Conservation (phyloP, 1,139 yeast genomes). For the Eremothecium sinecaudum region DNA sequence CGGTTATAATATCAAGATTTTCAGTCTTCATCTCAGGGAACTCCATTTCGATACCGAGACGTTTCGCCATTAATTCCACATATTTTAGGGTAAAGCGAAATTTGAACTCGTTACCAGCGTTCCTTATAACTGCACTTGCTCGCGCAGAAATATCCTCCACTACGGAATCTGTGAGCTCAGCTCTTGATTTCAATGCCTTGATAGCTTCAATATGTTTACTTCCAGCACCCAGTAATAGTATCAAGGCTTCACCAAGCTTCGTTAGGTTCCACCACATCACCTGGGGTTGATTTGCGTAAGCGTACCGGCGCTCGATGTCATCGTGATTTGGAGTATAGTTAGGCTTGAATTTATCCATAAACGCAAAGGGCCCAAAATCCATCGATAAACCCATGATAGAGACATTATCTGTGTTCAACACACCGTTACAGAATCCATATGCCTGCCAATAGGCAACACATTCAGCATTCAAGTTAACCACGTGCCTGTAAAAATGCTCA, state of each 20-base stretch:
- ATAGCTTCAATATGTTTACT: slow-evolving; percentile 39
- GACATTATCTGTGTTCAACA: slow-evolving; percentile 87
- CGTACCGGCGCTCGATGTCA: slow-evolving; percentile 62
- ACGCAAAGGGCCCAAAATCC: slow-evolving; percentile 93
- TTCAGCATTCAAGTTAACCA: slow-evolving; percentile 60
- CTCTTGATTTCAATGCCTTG: slow-evolving; percentile 20
- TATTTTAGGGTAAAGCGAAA: slow-evolving; percentile 52
- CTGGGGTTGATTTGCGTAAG: slow-evolving; percentile 73
- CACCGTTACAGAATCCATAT: slow-evolving; percentile 91
- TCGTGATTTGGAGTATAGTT: slow-evolving; percentile 84
- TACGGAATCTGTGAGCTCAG: slow-evolving; percentile 37
- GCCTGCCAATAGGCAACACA: slow-evolving; percentile 83
- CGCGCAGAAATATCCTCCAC: slow-evolving; percentile 46
- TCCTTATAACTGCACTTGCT: slow-evolving; percentile 57
- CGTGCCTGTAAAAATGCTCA: slow-evolving; percentile 62
- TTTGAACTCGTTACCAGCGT: slow-evolving; percentile 59
- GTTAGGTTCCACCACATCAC: slow-evolving; percentile 92
- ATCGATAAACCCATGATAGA: slow-evolving; percentile 77
- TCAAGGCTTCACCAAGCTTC: slow-evolving; percentile 74
- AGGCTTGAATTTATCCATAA: slow-evolving; percentile 77
- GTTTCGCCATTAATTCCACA: slow-evolving; percentile 46
- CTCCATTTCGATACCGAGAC: slow-evolving; percentile 62
- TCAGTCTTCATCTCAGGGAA: slow-evolving; percentile 13
- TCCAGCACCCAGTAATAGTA: slow-evolving; percentile 71
- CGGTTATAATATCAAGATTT: slow-evolving; percentile 12